Conservation (phyloP, 202 grass and related monocot genomes). For the Zoysia matrella region DNA sequence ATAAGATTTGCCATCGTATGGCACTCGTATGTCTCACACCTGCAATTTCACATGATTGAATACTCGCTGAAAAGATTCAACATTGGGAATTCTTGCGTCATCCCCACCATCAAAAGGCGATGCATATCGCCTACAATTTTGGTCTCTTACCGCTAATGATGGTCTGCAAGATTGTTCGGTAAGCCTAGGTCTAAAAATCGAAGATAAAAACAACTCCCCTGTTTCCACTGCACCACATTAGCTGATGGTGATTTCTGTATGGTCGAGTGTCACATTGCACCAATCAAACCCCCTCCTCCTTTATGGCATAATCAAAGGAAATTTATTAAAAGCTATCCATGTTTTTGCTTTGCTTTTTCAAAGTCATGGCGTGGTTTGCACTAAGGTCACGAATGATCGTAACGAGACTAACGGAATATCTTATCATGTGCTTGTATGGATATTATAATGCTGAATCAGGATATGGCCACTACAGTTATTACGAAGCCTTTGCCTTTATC, state of each 20-base stretch:
- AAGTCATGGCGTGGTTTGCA: conserved; percentile 25
- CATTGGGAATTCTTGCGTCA: not conserved
- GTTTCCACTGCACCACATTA: not conserved
- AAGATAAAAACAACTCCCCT: not conserved
- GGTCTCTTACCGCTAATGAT: not conserved
- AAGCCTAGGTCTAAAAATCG: not conserved
- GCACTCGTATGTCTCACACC: not conserved
- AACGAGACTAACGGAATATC: conserved; percentile 37
- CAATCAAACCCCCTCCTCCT: conserved; percentile 31
- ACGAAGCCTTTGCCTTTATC: conserved; percentile 7
- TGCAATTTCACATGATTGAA: not conserved
- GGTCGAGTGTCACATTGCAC: conserved; percentile 20
- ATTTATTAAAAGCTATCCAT: conserved; percentile 14
- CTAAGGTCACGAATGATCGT: conserved; percentile 37
- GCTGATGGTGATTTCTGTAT: conserved; percentile 1
- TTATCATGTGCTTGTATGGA: conserved; percentile 18
- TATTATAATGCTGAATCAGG: conserved; percentile 23
- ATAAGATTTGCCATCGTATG: not conserved
- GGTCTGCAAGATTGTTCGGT: not conserved
- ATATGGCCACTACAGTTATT: not conserved
- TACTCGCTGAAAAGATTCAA: not conserved
- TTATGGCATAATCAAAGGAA: conserved; percentile 25
- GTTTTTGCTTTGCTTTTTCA: conserved; percentile 12
- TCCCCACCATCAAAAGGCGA: not conserved
- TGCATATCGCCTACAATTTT: not conserved